Percentiles rank a stretch among this genome's conserved stretches.
Evolutionary conservation across 2,329 filamentous ascomycete genomes (phyloP).

Genomic region (Epichloe typhina): DNA sequence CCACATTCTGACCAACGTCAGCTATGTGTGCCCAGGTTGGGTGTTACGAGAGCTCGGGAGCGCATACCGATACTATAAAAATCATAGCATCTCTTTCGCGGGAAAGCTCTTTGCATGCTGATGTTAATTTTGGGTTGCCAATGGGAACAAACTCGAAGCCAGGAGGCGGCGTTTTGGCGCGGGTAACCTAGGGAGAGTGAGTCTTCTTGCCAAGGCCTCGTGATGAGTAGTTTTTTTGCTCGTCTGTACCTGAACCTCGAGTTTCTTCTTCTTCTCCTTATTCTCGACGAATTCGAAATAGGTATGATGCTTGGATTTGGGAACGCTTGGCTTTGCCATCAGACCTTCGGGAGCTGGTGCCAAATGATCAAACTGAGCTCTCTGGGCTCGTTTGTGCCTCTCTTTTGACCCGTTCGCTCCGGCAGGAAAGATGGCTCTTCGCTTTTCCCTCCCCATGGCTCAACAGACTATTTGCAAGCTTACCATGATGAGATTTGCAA

Average conservation of each 20-base stretch:
- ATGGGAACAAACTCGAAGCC: slow-evolving; percentile 51
- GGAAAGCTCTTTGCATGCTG: slow-evolving; percentile 50
- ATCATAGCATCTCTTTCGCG: slow-evolving; percentile 49
- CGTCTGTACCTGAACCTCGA: slow-evolving; percentile 44
- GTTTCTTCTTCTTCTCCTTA: slow-evolving; percentile 49
- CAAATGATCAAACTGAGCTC: slow-evolving; percentile 19
- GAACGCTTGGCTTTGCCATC: slow-evolving; percentile 24
- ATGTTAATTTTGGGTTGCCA: slow-evolving; percentile 47
- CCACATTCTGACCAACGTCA: slow-evolving; percentile 6
- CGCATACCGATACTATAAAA: slow-evolving; percentile 49
- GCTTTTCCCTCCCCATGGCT: slow-evolving; percentile 24
- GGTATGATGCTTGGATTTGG: slow-evolving; percentile 43
- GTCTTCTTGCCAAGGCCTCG: slow-evolving; percentile 12
- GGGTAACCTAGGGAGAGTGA: slow-evolving; percentile 34
- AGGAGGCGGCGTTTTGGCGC: slow-evolving; percentile 37
- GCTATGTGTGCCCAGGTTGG: background rate
- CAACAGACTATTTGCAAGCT: background rate
- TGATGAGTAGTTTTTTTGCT: slow-evolving; percentile 7
- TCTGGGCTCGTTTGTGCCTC: slow-evolving; percentile 20
- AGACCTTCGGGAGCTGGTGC: slow-evolving; percentile 22
- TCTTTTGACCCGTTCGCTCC: slow-evolving; percentile 23
- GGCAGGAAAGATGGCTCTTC: slow-evolving; percentile 14
- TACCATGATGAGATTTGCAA: slow-evolving; percentile 2
- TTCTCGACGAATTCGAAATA: slow-evolving; percentile 55
- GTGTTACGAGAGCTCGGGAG: background rate